Evolutionary conservation across 805 yeast species (phyloP).

Genomic region (Yamadazyma sp.): DNA sequence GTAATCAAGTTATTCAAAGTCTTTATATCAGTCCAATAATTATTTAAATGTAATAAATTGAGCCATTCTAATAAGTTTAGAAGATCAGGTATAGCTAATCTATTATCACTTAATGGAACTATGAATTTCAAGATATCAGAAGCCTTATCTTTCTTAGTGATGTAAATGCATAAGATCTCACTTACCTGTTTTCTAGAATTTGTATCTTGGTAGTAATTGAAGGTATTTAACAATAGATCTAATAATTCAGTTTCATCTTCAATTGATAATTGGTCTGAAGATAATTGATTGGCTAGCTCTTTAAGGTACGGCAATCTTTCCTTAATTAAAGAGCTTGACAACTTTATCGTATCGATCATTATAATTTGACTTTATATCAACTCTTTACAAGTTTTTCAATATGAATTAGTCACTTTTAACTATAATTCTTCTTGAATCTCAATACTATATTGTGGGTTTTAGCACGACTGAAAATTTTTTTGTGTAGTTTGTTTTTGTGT

Average conservation of each 20-base stretch:
- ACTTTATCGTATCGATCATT: slow-evolving; percentile 3
- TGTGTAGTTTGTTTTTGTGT: no score
- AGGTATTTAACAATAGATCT: slow-evolving; percentile 32
- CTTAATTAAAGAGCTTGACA: slow-evolving; percentile 31
- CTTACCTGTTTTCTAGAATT: slow-evolving; percentile 44
- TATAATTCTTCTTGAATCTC: no score
- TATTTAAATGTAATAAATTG: neutral
- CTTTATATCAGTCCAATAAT: neutral
- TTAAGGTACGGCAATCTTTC: slow-evolving; percentile 32
- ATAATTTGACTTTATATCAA: no score
- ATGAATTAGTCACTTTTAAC: no score
- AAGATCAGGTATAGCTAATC: slow-evolving; percentile 54
- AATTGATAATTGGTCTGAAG: neutral
- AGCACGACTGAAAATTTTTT: no score
- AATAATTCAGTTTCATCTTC: slow-evolving; percentile 2
- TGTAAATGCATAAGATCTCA: slow-evolving; percentile 26
- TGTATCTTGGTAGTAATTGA: slow-evolving; percentile 48
- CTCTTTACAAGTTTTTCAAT: no score
- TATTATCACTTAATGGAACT: slow-evolving; percentile 10
- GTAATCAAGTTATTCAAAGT: slow-evolving; percentile 2
- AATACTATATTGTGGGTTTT: no score
- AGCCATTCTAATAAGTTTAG: slow-evolving; percentile 58
- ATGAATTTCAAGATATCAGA: slow-evolving; percentile 40
- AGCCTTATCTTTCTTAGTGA: slow-evolving; percentile 20
- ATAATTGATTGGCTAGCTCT: slow-evolving; percentile 17